Evolutionary conservation across 2,329 filamentous ascomycete species (phyloP).

Genomic region (Aspergillaceae sp.): DNA sequence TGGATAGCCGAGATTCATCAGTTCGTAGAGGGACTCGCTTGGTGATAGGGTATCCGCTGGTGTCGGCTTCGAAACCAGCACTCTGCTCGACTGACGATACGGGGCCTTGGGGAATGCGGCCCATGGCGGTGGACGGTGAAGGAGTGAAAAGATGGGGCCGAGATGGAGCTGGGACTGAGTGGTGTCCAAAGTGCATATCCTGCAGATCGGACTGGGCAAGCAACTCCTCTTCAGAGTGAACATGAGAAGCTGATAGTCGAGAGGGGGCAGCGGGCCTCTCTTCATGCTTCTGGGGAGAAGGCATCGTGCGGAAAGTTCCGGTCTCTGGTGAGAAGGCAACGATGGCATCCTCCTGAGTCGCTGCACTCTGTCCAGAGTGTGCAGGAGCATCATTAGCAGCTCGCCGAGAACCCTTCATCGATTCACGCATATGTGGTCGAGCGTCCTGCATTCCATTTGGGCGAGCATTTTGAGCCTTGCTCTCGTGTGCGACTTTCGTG

Average conservation of each 20-base stretch:
- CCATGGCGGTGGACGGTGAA: not conserved
- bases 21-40: conserved; percentile 25
- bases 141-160: not conserved
- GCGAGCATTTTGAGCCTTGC: not conserved
- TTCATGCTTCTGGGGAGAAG: conserved; percentile 25
- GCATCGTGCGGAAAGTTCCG: conserved; percentile 35
- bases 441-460: not conserved
- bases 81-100: conserved; percentile 1
- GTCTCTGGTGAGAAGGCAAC: conserved; percentile 37
- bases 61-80: conserved; percentile 2
- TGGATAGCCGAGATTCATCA: conserved; percentile 14
- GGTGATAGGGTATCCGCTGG: conserved; percentile 14
- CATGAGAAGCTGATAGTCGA: conserved; percentile 4
- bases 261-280: conserved; percentile 10
- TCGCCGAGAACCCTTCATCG: not conserved
- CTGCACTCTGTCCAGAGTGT: conserved; percentile 7
- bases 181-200: not conserved
- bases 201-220: not conserved
- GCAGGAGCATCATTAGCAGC: conserved; percentile 5
- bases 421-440: not conserved
- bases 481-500: not conserved
- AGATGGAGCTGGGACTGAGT: not conserved
- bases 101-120: conserved; percentile 3
- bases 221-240: conserved; percentile 3
- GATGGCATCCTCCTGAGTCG: conserved; percentile 24